A percentile compares a stretch with the other conserved stretches of the same genome.
phyloP scores from a whole-genome alignment of 257 asterid genomes.

The Jacaranda mimosifolia region DNA sequence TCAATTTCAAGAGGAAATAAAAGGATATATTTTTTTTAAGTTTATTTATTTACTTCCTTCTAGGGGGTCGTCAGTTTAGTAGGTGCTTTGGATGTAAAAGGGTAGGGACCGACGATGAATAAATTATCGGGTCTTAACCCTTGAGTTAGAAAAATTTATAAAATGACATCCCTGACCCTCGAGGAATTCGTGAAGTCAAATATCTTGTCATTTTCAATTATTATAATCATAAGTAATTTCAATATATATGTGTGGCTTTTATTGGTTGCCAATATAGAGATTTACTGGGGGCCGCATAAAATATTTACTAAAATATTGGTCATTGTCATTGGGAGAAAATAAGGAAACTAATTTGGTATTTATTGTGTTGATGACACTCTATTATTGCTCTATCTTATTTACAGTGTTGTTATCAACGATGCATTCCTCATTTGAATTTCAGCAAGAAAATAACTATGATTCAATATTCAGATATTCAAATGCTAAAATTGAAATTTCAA shows the following conservation, averaged over 20 bases:
- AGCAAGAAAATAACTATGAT: too few species aligned
- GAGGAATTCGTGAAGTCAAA: conserved; percentile 40
- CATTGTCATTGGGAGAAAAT: conserved; percentile 19
- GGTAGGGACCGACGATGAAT: not conserved
- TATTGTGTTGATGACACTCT: conserved; percentile 17
- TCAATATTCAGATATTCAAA: too few species aligned
- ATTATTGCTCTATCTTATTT: not conserved
- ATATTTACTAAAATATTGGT: not conserved
- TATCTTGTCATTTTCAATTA: conserved; percentile 47
- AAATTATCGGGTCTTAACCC: not conserved
- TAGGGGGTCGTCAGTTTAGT: not conserved
- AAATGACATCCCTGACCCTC: not conserved
- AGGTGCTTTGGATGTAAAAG: not conserved
- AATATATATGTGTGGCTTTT: conserved; percentile 9
- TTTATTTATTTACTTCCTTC: too few species aligned
- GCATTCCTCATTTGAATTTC: too few species aligned
- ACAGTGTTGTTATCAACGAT: too few species aligned
- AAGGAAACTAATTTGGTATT: conserved; percentile 32
- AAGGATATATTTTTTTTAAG: too few species aligned
- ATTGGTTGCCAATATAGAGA: conserved; percentile 17
- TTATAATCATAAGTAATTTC: not conserved
- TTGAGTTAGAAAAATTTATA: conserved; percentile 17
- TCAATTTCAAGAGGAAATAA: not conserved
- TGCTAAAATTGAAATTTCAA: too few species aligned
- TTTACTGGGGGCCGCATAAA: not conserved